Percentiles rank a stretch among this genome's conserved stretches.
phyloP scores from a whole-genome alignment of 306 rosid species.

The Sicyos edulis region DNA sequence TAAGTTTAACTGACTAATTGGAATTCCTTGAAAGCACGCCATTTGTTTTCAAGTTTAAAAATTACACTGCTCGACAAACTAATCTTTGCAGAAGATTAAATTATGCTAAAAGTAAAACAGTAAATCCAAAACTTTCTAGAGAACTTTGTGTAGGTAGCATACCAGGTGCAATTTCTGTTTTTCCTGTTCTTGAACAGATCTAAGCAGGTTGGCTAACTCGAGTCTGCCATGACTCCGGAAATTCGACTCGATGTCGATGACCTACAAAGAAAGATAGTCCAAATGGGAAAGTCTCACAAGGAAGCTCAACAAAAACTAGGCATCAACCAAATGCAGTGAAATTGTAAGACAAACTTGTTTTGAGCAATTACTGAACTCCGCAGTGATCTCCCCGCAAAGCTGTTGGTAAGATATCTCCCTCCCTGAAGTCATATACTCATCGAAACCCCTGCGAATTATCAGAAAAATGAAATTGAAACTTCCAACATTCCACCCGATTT shows the following conservation, averaged over 20 bases:
- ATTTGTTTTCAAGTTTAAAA: not conserved
- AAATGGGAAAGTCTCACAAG: not conserved
- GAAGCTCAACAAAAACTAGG: not conserved
- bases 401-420: conserved; percentile 60
- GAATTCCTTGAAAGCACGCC: not conserved
- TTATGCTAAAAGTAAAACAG: not conserved
- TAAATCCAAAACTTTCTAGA: not conserved
- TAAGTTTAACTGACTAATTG: not conserved
- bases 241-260: conserved; percentile 57
- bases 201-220: conserved; percentile 78
- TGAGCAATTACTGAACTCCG: conserved; percentile 79
- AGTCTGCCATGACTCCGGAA: conserved; percentile 42
- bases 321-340: not conserved
- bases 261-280: conserved; percentile 40
- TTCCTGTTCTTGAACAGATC: conserved; percentile 83
- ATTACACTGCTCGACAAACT: not conserved
- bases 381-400: conserved; percentile 71
- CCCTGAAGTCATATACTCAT: conserved; percentile 59
- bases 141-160: conserved; percentile 24
- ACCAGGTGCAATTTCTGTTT: conserved; percentile 76
- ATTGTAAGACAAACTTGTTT: conserved; percentile 40
- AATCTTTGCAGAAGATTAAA: not conserved
- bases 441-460: conserved; percentile 54
- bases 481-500: no score
- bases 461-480: no score